Base-by-base conservation (phyloP, 768 basidiomycete species). In the Leccinellum albellum region DNA sequence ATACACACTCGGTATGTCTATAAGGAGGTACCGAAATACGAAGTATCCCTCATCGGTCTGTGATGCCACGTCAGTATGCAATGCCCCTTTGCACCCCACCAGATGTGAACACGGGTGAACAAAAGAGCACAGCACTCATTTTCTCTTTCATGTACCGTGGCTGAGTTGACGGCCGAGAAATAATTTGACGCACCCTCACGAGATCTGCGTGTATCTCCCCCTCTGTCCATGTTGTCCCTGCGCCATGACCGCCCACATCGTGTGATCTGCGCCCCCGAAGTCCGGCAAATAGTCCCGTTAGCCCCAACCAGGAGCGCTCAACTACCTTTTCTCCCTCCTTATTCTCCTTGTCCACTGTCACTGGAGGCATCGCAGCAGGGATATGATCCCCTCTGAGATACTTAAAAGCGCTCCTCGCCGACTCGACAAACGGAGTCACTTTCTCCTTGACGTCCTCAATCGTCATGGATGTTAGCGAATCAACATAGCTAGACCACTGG, bases 181-280 rank as follows among this genome's bases (percentile, higher is more conserved):
- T 44, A 21, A 37, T 45, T 55, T 20, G 20, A 75, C 82, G 56
- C 71, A 90, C 90, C 78, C 82, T 82, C 57, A 91, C 76, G 42
- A 91, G 78, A 71, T 88, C 85, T 9, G 84, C 91, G 70, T 92
- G 91, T 9, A 89, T 88, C 64, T 92, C 89, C 8, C 91, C 90
- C 59, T 91, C 89, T 17, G 79, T 84, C 73, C 80, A 89, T 17
- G 73, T 64, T 56, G 74, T 75, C 13, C 78, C 79, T 21, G 74
- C 73, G 32, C 75, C 74, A 20, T 67, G 59, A 14, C 55, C 52
- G 74, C 75, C 54, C 53, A 59, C 37, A 59, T 59, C 46, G 64
- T 69, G 50, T 68, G 72, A 31, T 71, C 63, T 44, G 77, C 74
- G 63, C 61, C 79, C 79, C 53, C 73, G 75, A 56, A 93, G 67